Conservation (phyloP, 2,329 filamentous ascomycete species). For the Trichoderma guizhouense region DNA sequence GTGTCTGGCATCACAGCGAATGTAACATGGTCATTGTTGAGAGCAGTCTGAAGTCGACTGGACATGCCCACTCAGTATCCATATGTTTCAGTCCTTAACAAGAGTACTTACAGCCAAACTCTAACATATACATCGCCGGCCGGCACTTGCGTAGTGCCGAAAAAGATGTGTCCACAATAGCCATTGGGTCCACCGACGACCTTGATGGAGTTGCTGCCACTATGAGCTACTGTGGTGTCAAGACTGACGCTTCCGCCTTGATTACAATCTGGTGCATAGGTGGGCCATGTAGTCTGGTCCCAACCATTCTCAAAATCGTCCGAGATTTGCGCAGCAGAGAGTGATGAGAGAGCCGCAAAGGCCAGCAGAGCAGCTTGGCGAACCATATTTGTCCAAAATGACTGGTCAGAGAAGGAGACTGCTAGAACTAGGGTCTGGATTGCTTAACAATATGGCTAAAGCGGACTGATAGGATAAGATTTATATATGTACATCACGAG, state of each 20-base stretch:
- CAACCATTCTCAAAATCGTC: conserved; percentile 4
- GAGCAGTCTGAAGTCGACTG: conserved; percentile 10
- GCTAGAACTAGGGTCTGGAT: background rate
- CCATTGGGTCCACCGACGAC: conserved; percentile 13
- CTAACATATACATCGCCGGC: conserved; percentile 9
- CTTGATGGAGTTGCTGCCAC: conserved; percentile 12
- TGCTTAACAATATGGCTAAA: background rate
- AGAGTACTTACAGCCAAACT: conserved; percentile 12
- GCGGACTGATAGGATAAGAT: background rate
- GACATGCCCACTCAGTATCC: background rate
- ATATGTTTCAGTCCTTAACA: background rate
- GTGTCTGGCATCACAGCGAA: conserved; percentile 12
- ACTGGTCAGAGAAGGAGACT: background rate
- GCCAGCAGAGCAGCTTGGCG: background rate
- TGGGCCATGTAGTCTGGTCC: conserved; percentile 8
- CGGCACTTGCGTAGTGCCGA: conserved; percentile 10
- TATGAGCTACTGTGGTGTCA: conserved; percentile 13
- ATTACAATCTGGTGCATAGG: background rate
- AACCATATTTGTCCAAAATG: background rate
- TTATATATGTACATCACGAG: background rate
- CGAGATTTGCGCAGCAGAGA: conserved; percentile 7
- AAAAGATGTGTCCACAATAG: conserved; percentile 15
- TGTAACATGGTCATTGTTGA: conserved; percentile 6
- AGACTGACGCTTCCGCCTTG: conserved; percentile 12
- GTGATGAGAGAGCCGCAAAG: background rate